Percentiles rank a stretch among this genome's conserved stretches.
These are phyloP conservation scores for Ceratorhiza oryzae-sativae DNA, from an alignment of 1,284 basidiomycete species.

Conservation along the genomic window DNA sequence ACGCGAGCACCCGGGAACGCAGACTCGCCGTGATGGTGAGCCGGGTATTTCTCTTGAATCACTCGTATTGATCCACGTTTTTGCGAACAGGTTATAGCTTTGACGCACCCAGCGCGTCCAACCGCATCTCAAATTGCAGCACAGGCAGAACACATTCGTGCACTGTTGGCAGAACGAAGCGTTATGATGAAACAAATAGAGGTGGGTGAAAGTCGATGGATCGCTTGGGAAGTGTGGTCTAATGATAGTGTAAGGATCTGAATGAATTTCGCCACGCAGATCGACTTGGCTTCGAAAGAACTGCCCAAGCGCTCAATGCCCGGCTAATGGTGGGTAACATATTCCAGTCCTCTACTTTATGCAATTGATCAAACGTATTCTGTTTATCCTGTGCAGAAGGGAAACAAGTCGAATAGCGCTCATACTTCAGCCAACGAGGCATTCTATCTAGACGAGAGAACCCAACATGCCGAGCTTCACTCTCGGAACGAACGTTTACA, in stretches of 20 bases:
- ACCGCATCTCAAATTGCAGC: conserved; percentile 34
- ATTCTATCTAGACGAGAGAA: conserved; percentile 28
- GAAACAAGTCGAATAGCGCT: not conserved
- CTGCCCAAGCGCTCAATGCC: conserved; percentile 36
- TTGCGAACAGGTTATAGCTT: conserved; percentile 24
- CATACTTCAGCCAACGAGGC: not conserved
- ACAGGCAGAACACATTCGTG: conserved; percentile 34
- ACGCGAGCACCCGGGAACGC: not conserved
- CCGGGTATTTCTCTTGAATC: not conserved
- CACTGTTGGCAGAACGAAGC: conserved; percentile 26
- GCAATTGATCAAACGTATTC: not conserved
- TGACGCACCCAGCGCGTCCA: conserved; percentile 34
- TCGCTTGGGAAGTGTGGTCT: not conserved
- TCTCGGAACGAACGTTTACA: conserved; percentile 21
- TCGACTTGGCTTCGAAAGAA: conserved; percentile 35
- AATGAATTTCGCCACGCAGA: conserved; percentile 36
- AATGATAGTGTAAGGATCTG: conserved; percentile 20
- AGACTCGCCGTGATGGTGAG: conserved; percentile 31
- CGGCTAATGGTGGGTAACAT: conserved; percentile 14
- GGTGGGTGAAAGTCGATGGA: not conserved
- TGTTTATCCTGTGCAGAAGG: conserved; percentile 21
- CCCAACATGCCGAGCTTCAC: conserved; percentile 23
- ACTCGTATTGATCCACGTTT: not conserved
- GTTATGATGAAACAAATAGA: conserved; percentile 35
- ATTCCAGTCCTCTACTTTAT: not conserved